phyloP scores from a whole-genome alignment of 2,329 filamentous ascomycete genomes.

The Neurospora sp. region DNA sequence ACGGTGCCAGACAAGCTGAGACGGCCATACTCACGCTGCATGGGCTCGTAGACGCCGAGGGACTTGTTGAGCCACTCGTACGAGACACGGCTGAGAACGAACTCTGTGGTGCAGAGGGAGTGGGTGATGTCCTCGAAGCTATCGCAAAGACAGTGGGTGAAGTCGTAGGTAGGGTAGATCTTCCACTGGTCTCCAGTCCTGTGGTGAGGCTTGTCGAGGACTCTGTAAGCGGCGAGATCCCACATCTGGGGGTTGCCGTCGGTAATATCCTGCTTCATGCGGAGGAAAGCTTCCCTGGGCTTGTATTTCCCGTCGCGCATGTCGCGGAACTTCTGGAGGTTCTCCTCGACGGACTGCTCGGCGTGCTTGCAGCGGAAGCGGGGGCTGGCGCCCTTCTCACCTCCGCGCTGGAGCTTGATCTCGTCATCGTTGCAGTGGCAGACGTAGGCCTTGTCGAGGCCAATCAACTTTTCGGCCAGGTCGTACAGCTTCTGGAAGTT shows the following conservation, averaged over 20 bases:
- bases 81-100: constrained; percentile 71
- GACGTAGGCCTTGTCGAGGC: constrained; percentile 64
- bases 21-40: constrained; percentile 67
- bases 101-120: constrained; percentile 88
- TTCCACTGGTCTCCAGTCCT: constrained; percentile 77
- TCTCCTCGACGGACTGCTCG: constrained; percentile 63
- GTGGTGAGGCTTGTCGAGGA: constrained; percentile 68
- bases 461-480: constrained; percentile 76
- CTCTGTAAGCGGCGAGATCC: constrained; percentile 86
- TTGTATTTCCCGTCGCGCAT: constrained; percentile 92
- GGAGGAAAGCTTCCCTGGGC: constrained; percentile 70
- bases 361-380: constrained; percentile 77
- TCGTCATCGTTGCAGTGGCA: constrained; percentile 72
- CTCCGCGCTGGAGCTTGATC: constrained; percentile 79
- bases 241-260: constrained; percentile 91
- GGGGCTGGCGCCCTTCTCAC: constrained; percentile 56
- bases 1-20: constrained; percentile 78
- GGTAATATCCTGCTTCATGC: constrained; percentile 86
- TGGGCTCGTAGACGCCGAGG: constrained; percentile 76
- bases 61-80: constrained; percentile 86
- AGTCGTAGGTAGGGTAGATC: constrained; percentile 79
- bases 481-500: constrained; percentile 85
- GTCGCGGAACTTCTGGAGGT: constrained; percentile 71
- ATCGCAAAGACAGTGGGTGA: constrained; percentile 71
- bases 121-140: constrained; percentile 89